Percentiles rank a stretch among this genome's conserved stretches.
Conservation (phyloP, 2,329 filamentous ascomycete species). For the Harringtonia aguacate region DNA sequence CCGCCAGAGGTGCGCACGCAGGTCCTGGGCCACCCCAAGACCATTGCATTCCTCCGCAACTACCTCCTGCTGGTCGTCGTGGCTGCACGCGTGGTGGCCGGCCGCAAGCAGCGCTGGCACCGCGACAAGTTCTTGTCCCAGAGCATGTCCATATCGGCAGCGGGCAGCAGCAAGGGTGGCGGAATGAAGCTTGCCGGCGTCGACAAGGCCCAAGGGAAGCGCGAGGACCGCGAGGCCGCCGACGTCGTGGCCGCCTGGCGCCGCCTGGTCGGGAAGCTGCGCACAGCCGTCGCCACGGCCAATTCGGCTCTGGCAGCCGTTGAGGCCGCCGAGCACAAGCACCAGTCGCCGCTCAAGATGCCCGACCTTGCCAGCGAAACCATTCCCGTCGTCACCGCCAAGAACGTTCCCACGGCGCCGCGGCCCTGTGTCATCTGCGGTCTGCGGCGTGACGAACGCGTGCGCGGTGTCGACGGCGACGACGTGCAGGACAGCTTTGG, state of each 20-base stretch:
- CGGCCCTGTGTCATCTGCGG: constrained; percentile 80
- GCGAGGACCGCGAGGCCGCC: constrained; percentile 75
- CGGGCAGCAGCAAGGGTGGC: constrained; percentile 58
- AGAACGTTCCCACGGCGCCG: constrained; percentile 62
- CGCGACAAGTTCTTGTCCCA: constrained; percentile 76
- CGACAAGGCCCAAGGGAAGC: constrained; percentile 69
- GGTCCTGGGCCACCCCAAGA: constrained; percentile 51
- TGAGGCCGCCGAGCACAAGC: constrained; percentile 9
- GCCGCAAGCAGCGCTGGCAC: constrained; percentile 82
- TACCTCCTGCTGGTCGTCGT: constrained; percentile 56
- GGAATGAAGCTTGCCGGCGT: constrained; percentile 81
- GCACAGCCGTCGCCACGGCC: constrained; percentile 58
- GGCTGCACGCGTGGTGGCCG: constrained; percentile 71
- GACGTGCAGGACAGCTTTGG: constrained; percentile 83
- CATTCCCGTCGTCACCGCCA: constrained; percentile 56
- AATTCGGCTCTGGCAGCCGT: constrained; percentile 32
- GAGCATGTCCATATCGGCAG: constrained; percentile 71
- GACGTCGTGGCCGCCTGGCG: constrained; percentile 71
- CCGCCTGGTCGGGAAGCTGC: constrained; percentile 62
- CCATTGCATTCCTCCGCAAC: constrained; percentile 50
- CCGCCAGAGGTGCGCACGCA: constrained; percentile 47
- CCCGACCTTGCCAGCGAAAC: constrained; percentile 57
- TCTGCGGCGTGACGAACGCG: constrained; percentile 74
- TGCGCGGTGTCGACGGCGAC: constrained; percentile 58
- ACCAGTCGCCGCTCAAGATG: constrained; percentile 33